Percentiles rank a stretch among this genome's conserved stretches.
Conservation (phyloP, 192 early-diverging fungal species). For the Backusella sp. region DNA sequence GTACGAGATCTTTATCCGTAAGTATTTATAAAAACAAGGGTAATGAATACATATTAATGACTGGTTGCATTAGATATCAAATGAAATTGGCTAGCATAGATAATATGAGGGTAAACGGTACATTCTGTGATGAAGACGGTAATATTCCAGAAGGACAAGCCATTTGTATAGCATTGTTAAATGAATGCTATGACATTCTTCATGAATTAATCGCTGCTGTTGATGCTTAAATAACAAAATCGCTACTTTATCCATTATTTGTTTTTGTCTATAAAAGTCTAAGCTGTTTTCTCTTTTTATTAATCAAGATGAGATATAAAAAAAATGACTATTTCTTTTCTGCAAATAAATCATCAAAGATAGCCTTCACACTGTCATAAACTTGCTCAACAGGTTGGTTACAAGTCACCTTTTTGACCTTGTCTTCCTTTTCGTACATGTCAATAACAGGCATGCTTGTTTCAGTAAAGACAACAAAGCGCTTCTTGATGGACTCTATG, state of each 20-base stretch:
- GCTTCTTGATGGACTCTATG: constrained; percentile 92
- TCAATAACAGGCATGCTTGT: constrained; percentile 91
- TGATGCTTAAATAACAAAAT: constrained; percentile 13
- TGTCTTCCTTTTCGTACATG: constrained; percentile 69
- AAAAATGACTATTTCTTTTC: background rate
- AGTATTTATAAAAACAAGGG: background rate
- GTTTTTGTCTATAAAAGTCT: background rate
- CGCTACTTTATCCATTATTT: background rate
- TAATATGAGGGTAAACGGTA: constrained; percentile 78
- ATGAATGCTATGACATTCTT: constrained; percentile 87
- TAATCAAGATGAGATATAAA: background rate
- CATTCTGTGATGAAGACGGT: constrained; percentile 83
- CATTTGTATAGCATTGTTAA: constrained; percentile 78
- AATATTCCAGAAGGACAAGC: constrained; percentile 80
- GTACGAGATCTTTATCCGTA: background rate
- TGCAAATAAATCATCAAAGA: constrained; percentile 18
- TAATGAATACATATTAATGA: constrained; percentile 6
- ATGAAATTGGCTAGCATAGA: constrained; percentile 85
- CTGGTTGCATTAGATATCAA: constrained; percentile 83
- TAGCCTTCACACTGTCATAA: constrained; percentile 5
- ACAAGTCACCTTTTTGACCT: constrained; percentile 72
- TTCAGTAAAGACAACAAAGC: constrained; percentile 86
- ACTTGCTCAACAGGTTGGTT: constrained; percentile 22
- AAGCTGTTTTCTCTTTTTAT: background rate
- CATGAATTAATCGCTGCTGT: constrained; percentile 67